Evolutionary conservation across 2,329 filamentous ascomycete species (phyloP).

Genomic region (Epichloe typhina): DNA sequence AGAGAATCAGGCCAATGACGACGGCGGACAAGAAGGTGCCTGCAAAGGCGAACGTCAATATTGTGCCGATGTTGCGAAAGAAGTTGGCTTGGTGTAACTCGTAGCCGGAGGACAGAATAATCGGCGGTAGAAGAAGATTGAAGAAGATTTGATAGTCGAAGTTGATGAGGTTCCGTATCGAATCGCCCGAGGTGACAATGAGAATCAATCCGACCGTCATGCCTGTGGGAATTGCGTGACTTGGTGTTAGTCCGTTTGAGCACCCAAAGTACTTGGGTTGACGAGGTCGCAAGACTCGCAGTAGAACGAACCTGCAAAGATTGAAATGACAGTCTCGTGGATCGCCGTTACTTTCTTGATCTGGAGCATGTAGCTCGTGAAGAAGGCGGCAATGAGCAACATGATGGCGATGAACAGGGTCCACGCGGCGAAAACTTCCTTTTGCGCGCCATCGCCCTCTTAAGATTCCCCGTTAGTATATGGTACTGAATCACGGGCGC

Average conservation of each 20-base stretch:
- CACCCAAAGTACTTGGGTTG: background rate
- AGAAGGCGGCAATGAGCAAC: slow-evolving; percentile 85
- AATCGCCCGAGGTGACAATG: slow-evolving; percentile 65
- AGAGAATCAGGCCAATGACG: slow-evolving; percentile 83
- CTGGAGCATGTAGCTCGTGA: slow-evolving; percentile 93
- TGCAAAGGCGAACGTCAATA: slow-evolving; percentile 92
- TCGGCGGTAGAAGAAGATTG: slow-evolving; percentile 94
- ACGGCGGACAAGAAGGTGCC: slow-evolving; percentile 94
- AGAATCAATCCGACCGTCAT: slow-evolving; percentile 92
- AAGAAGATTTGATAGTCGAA: slow-evolving; percentile 99
- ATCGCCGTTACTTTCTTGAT: slow-evolving; percentile 95
- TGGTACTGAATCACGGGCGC: background rate
- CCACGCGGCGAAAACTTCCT: slow-evolving; percentile 94
- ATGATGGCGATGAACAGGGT: slow-evolving; percentile 93
- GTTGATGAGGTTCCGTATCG: slow-evolving; percentile 79
- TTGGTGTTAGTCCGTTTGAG: background rate
- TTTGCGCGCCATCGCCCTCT: slow-evolving; percentile 71
- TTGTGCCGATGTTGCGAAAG: slow-evolving; percentile 95
- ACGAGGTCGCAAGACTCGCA: background rate
- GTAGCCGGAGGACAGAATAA: slow-evolving; percentile 93
- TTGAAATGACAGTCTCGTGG: slow-evolving; percentile 95
- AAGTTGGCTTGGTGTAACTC: slow-evolving; percentile 98
- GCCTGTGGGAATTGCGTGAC: slow-evolving; percentile 34
- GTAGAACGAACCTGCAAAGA: slow-evolving; percentile 63
- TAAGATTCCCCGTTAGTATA: slow-evolving; percentile 17